Evolutionary conservation across 768 basidiomycete species (phyloP).

Genomic region (Lactarius deliciosus): DNA sequence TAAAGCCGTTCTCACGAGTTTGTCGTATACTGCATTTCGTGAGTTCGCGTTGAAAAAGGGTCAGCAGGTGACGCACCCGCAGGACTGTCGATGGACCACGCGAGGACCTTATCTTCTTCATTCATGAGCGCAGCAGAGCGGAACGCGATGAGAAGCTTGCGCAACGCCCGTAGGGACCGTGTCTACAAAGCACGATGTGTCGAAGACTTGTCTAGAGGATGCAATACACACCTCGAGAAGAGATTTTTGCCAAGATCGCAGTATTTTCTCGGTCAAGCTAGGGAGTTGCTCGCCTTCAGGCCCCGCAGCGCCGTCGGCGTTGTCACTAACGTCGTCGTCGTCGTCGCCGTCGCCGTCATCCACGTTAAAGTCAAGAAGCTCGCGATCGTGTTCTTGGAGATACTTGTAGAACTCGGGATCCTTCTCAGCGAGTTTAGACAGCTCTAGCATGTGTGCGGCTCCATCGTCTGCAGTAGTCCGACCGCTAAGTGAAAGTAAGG

Average conservation of each 20-base stretch:
- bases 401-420: constrained; percentile 99
- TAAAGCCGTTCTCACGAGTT: constrained; percentile 82
- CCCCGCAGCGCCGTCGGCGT: constrained; percentile 48
- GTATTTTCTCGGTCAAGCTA: constrained; percentile 63
- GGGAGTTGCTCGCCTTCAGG: constrained; percentile 47
- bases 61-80: constrained; percentile 48
- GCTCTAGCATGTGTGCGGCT: constrained; percentile 69
- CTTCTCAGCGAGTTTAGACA: constrained; percentile 88
- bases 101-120: constrained; percentile 74
- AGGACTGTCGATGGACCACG: constrained; percentile 84
- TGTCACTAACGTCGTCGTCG: constrained; percentile 47
- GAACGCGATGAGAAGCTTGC: constrained; percentile 87
- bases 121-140: constrained; percentile 89
- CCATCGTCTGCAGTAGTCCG: constrained; percentile 56
- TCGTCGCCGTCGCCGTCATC: constrained; percentile 43
- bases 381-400: constrained; percentile 91
- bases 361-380: constrained; percentile 75
- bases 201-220: neutral
- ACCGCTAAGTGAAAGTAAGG: constrained; percentile 12
- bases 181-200: constrained; percentile 49
- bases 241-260: constrained; percentile 86
- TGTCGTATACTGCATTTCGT: constrained; percentile 78
- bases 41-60: neutral
- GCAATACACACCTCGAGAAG: constrained; percentile 65
- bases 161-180: constrained; percentile 77